These are phyloP conservation scores for Cyclotella kingstonii DNA, from an alignment of 108 stramenopile species.

Conservation along the genomic window DNA sequence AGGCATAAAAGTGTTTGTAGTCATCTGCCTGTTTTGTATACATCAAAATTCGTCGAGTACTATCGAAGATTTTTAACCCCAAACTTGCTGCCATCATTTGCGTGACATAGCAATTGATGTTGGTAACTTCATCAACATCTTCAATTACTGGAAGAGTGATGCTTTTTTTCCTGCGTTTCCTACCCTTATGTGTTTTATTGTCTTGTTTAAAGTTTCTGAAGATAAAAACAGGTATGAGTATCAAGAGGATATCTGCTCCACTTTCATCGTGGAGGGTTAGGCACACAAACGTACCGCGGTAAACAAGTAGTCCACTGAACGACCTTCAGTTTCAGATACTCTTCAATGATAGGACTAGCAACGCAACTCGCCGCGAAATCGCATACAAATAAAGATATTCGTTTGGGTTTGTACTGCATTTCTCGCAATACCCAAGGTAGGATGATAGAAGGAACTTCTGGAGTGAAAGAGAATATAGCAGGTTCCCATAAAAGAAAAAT, in stretches of 20 bases:
- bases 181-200: constrained; percentile 42
- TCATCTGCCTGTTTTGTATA: constrained; percentile 73
- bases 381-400: constrained; percentile 83
- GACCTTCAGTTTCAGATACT: constrained; percentile 73
- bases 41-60: constrained; percentile 76
- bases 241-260: neutral
- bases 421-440: constrained; percentile 87
- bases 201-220: constrained; percentile 61
- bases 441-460: constrained; percentile 58
- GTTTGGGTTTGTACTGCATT: constrained; percentile 68
- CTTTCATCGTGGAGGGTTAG: neutral
- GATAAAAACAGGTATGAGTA: neutral
- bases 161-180: constrained; percentile 41
- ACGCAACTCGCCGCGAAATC: constrained; percentile 80
- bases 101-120: constrained; percentile 77
- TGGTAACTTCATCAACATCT: constrained; percentile 50
- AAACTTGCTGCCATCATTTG: constrained; percentile 80
- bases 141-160: constrained; percentile 29
- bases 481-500: constrained; percentile 76
- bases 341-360: constrained; percentile 84
- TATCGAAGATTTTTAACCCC: constrained; percentile 78
- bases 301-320: constrained; percentile 63
- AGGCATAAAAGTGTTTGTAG: constrained; percentile 71
- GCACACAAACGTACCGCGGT: constrained; percentile 25
- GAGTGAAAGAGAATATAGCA: constrained; percentile 61